Base-by-base conservation (phyloP, 2,329 filamentous ascomycete species). In the Aspergillus quadrilineatus region DNA sequence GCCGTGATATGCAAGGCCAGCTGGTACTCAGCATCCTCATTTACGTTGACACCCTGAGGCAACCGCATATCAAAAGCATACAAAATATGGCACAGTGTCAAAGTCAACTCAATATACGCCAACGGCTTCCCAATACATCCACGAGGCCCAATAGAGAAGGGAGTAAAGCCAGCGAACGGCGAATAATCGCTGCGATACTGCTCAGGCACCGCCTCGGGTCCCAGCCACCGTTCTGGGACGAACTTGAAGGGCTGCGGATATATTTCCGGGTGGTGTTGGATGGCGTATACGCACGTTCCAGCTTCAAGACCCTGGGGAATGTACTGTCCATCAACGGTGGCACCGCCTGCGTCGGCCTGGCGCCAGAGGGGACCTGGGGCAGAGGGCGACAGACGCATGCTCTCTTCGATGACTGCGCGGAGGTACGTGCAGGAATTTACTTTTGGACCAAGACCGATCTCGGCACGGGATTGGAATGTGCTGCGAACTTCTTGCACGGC, bases 191-290 rank as follows among this genome's bases (percentile, higher is more conserved):
- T 15, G 47, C 34, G n/a, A 7, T 14, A n/a, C 14, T 62, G 59
- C 10, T 10, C 17, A 10, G 26, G 10, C 6, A 22, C 48, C 30
- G 34, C 36, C 48, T 37, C 32, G 46, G 30, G 15, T 26, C 28
- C 65, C 4, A 86, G 68, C 85, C 85, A 88, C 17, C 85, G 79
- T 75, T 87, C 84, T 0, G 85, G 85, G 2, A 74, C 67, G 66
- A 82, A 88, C 1, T 73, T 67, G 63, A 80, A 85, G 0, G 85
- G 80, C 12, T 77, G 71, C 1, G 81, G 76, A 69, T 79, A 87
- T 74, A 86, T 85, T 2, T 66, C 67, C 1, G 79, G 36, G 28
- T 58, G 60, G 41, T 60, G 60, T n/a, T 60, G 58, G 29, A 63
- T 52, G 28, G 43, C 52, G 54, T 60, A 62, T 34, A 58, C 45